Conservation (phyloP, 495 filamentous ascomycete species). For the Bombardia bombarda region DNA sequence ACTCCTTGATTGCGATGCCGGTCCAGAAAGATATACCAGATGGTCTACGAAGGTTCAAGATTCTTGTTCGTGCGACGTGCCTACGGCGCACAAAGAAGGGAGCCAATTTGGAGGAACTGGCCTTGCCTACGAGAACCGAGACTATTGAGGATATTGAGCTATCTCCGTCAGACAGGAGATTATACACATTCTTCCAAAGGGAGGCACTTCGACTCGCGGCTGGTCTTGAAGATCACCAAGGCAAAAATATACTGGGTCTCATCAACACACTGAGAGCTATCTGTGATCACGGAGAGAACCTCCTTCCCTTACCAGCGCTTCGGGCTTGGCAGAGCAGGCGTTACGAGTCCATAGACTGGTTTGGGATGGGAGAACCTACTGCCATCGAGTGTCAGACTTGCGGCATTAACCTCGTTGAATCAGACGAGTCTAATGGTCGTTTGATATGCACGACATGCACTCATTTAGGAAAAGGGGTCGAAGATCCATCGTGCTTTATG, state of each 20-base stretch:
- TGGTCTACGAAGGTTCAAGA: background rate
- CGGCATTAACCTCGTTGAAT: background rate
- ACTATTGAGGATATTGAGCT: background rate
- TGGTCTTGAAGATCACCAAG: background rate
- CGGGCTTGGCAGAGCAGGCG: background rate
- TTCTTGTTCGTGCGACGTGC: background rate
- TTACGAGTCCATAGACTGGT: background rate
- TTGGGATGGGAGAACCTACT: background rate
- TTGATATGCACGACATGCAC: too few relatives aligned
- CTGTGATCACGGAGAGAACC: background rate
- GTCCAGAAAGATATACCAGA: background rate
- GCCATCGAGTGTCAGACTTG: background rate
- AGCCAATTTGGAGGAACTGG: background rate
- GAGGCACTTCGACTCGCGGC: background rate
- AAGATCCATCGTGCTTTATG: background rate
- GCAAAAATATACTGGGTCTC: background rate
- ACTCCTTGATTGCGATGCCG: background rate
- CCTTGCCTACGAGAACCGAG: background rate
- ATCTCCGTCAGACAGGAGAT: background rate
- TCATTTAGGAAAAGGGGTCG: too few relatives aligned
- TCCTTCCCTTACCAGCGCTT: background rate
- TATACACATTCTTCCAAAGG: background rate
- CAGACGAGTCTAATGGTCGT: background rate
- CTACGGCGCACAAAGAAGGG: background rate
- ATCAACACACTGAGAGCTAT: background rate